These are phyloP conservation scores for Exophiala xenobiotica DNA, from an alignment of 2,329 filamentous ascomycete species.

Conservation along the genomic window DNA sequence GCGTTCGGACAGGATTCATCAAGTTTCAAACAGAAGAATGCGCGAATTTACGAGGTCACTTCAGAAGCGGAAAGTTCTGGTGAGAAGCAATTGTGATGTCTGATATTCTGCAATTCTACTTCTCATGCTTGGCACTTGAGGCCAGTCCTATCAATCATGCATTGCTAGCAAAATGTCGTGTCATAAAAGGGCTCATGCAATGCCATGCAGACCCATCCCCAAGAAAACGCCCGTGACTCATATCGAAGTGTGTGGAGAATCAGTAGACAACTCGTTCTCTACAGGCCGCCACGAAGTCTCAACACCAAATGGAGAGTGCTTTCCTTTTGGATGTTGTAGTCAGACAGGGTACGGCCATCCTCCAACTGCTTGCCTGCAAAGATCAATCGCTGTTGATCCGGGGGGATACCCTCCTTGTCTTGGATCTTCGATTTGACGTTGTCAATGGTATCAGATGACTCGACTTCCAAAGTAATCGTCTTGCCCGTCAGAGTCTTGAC, in stretches of 20 bases:
- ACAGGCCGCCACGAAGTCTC: conserved; percentile 55
- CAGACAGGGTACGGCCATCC: conserved; percentile 51
- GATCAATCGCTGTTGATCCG: conserved; percentile 69
- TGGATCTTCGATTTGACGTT: conserved; percentile 73
- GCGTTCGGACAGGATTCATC: no score
- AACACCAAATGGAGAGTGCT: conserved; percentile 64
- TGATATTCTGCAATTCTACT: conserved; percentile 2
- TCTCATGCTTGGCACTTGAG: neutral
- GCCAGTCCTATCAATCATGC: conserved; percentile 1
- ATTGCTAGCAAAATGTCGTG: neutral
- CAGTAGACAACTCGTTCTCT: conserved; percentile 7
- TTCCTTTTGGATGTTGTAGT: conserved; percentile 62
- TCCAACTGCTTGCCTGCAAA: conserved; percentile 67
- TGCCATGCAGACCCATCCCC: neutral
- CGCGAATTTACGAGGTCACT: no score
- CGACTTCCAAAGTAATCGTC: conserved; percentile 68
- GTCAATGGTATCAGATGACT: conserved; percentile 68
- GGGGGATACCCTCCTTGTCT: conserved; percentile 76
- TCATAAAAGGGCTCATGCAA: no score
- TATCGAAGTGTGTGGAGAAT: conserved; percentile 5
- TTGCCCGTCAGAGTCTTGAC: conserved; percentile 79
- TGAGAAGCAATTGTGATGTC: conserved; percentile 5
- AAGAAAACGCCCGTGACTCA: conserved; percentile 5
- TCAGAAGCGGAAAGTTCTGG: neutral
- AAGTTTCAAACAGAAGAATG: no score